A percentile compares a stretch with the other conserved stretches of the same genome.
These are phyloP conservation scores for Lodderomyces margitis DNA, from an alignment of 1,139 yeast species.

Conservation along the genomic window DNA sequence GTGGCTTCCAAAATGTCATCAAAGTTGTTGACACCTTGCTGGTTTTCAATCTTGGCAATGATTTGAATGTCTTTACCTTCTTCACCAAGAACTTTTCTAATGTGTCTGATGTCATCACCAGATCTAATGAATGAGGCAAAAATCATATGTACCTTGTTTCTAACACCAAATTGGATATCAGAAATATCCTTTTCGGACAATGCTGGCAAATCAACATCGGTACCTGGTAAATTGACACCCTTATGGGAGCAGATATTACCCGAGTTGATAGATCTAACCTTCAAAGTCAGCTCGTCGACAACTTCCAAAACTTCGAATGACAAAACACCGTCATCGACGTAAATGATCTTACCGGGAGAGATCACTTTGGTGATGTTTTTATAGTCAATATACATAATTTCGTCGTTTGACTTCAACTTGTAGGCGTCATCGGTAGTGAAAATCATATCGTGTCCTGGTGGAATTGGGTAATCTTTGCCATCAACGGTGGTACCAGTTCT, in stretches of 20 bases:
- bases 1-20: constrained; percentile 92
- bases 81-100: constrained; percentile 93
- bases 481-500: constrained; percentile 93
- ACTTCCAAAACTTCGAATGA: constrained; percentile 90
- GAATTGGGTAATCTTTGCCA: constrained; percentile 77
- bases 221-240: constrained; percentile 99
- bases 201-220: constrained; percentile 98
- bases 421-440: constrained; percentile 89
- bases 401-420: constrained; percentile 68
- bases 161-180: constrained; percentile 92
- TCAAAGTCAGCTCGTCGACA: constrained; percentile 73
- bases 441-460: constrained; percentile 84
- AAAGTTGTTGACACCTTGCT: constrained; percentile 99
- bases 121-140: constrained; percentile 98
- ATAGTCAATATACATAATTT: constrained; percentile 87
- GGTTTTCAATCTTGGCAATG: constrained; percentile 96
- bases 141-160: constrained; percentile 95
- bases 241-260: constrained; percentile 96
- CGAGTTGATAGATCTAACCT: constrained; percentile 85
- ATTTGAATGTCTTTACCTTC: constrained; percentile 95
- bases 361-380: constrained; percentile 94
- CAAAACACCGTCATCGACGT: constrained; percentile 95
- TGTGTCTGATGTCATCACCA: constrained; percentile 83
- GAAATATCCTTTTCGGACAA: constrained; percentile 92
- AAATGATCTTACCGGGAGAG: constrained; percentile 81